These are phyloP conservation scores for Cytospora mali DNA, from an alignment of 2,329 filamentous ascomycete genomes.

Conservation along the genomic window DNA sequence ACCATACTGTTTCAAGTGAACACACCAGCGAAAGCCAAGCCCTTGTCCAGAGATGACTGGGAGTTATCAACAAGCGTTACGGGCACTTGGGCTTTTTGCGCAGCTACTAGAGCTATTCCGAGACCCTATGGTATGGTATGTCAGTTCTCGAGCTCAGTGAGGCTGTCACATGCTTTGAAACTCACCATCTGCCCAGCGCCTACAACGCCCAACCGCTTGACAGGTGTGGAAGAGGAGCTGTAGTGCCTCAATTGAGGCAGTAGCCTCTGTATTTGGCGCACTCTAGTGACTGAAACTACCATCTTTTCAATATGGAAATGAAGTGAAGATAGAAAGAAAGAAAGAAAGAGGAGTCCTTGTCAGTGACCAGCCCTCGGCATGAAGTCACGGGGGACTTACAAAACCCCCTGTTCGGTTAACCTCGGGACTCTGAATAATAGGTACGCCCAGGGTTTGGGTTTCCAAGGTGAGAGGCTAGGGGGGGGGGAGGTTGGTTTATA, in stretches of 20 bases:
- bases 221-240: slow-evolving; percentile 71
- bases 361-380: slow-evolving; percentile 11
- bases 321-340: background rate
- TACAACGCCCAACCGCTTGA: slow-evolving; percentile 88
- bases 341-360: background rate
- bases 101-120: slow-evolving; percentile 93
- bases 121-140: slow-evolving; percentile 66
- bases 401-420: slow-evolving; percentile 19
- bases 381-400: slow-evolving; percentile 18
- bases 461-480: background rate
- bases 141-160: slow-evolving; percentile 27
- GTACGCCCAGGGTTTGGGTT: slow-evolving; percentile 14
- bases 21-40: slow-evolving; percentile 81
- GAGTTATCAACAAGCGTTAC: slow-evolving; percentile 86
- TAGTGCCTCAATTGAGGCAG: slow-evolving; percentile 60
- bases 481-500: background rate
- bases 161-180: slow-evolving; percentile 42
- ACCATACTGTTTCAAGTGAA: slow-evolving; percentile 32
- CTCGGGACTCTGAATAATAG: slow-evolving; percentile 5
- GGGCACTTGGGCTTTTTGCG: slow-evolving; percentile 78
- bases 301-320: slow-evolving; percentile 36
- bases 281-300: slow-evolving; percentile 44
- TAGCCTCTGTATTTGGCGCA: slow-evolving; percentile 41
- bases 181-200: slow-evolving; percentile 95
- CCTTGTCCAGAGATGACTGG: slow-evolving; percentile 84